Conservation (phyloP, 345 rosid genomes). For the Syzygium aromaticum region DNA sequence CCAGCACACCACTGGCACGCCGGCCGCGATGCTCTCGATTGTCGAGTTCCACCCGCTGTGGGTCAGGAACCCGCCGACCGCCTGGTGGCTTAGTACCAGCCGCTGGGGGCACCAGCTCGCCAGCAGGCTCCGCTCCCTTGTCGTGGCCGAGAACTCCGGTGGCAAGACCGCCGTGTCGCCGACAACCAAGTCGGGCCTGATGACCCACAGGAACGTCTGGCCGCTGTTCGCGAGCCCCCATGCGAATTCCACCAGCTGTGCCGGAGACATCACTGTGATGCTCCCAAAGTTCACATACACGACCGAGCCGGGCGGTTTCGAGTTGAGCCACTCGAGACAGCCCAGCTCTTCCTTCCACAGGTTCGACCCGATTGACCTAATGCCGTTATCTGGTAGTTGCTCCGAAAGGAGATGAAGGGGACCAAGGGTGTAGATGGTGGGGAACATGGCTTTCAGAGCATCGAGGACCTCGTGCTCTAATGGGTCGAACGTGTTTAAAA, state of each 20-base stretch:
- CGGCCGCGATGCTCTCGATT: not conserved
- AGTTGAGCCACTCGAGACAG: constrained; percentile 20
- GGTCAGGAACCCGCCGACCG: not conserved
- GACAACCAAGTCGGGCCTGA: constrained; percentile 2
- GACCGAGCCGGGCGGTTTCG: constrained; percentile 9
- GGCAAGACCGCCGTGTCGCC: not conserved
- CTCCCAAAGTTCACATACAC: constrained; percentile 4
- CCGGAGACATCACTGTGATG: constrained; percentile 9
- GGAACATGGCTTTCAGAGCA: not conserved
- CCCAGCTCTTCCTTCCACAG: constrained; percentile 20
- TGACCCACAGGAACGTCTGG: constrained; percentile 2
- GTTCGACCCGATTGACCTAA: not conserved
- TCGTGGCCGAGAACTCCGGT: not conserved
- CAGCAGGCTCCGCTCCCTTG: not conserved
- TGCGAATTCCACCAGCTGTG: constrained; percentile 19
- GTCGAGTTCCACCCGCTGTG: not conserved
- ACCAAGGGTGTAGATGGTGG: not conserved
- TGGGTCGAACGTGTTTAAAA: not conserved
- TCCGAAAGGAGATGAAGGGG: not conserved
- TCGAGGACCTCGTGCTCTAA: not conserved
- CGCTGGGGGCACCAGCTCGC: not conserved
- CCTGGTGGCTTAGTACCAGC: not conserved
- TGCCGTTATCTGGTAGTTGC: not conserved
- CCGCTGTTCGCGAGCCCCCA: constrained; percentile 7
- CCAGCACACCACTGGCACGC: not conserved